Evolutionary conservation across 2,329 filamentous ascomycete genomes (phyloP), one percentile per base, ranked within the genome.

Genomic region (Shiraia sp.): DNA sequence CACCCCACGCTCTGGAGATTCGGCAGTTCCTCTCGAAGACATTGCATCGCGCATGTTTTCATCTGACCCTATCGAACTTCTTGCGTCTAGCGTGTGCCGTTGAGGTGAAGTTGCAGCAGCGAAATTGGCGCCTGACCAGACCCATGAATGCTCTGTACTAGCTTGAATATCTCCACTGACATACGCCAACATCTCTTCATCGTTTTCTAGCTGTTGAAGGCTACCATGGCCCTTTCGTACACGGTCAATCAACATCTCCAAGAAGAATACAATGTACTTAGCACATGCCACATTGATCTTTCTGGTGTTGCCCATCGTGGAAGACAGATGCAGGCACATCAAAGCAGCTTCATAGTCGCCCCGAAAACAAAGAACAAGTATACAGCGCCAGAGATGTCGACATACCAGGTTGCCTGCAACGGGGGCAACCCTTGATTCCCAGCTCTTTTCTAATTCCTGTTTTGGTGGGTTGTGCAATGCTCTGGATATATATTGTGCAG

Each of bases 141-240:
- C 80, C 92, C 92, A 97, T 10, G 85, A 85, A 25, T 82, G 82
- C 37, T 90, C 86, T 0, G 79, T 77, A n/a, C 80, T 83, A 1
- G 86, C 87, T 69, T 97, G 92, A 59, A 95, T 76, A 69, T 97
- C 93, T 0, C 86, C 88, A 22, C 88, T 92, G 1, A 88, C 83
- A 58, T 96, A 96, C 0, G 85, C 88, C 19, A 97, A 73, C 55
- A 97, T 79, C 65, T 96, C 92, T 63, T 97, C 91, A 59, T 99
- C 91, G 3, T 77, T 75, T 32, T 83, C 79, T 2, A 81, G 61
- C 31, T 68, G 63, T 24, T 69, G 61, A 22, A 66, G 66, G 2
- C 57, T 59, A 1, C 65, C 53, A 2, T 69, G 67, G 12, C 71
- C 70, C 16, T 67, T 73, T 9, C 75, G 76, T 13, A 78, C 55